Evolutionary conservation across 495 filamentous ascomycete genomes (phyloP).

Genomic region (Sabuloglossum arenarium): DNA sequence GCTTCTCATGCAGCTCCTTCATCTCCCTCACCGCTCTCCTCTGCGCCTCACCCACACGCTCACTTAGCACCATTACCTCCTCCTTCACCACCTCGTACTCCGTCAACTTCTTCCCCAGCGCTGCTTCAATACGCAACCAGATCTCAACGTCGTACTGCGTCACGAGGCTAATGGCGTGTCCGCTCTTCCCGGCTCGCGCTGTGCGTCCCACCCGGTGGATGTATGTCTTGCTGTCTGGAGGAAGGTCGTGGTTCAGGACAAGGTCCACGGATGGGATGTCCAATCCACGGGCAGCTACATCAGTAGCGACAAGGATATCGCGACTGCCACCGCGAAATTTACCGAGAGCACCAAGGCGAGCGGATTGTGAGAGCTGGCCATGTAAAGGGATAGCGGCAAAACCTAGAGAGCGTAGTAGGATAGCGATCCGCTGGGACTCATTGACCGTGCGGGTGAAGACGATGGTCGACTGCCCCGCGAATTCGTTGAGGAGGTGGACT

Average conservation of each 20-base stretch:
- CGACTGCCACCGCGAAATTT: slow-evolving; percentile 63
- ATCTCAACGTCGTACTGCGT: slow-evolving; percentile 89
- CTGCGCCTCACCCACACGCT: slow-evolving; percentile 68
- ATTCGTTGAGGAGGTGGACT: slow-evolving; percentile 66
- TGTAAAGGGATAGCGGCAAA: slow-evolving; percentile 80
- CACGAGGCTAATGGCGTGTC: slow-evolving; percentile 60
- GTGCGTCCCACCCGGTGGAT: slow-evolving; percentile 91
- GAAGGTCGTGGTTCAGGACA: slow-evolving; percentile 74
- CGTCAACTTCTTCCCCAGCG: slow-evolving; percentile 51
- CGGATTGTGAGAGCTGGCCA: slow-evolving; percentile 68
- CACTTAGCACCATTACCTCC: slow-evolving; percentile 68
- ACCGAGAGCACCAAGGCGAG: slow-evolving; percentile 63
- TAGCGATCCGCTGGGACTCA: slow-evolving; percentile 67
- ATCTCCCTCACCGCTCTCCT: slow-evolving; percentile 60
- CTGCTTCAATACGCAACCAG: slow-evolving; percentile 63
- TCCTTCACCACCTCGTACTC: slow-evolving; percentile 53
- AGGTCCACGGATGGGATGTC: slow-evolving; percentile 87
- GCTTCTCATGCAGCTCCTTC: slow-evolving; percentile 63
- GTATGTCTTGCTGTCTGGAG: slow-evolving; percentile 72
- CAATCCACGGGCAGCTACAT: slow-evolving; percentile 83
- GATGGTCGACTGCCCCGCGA: slow-evolving; percentile 61
- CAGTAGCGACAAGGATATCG: slow-evolving; percentile 83
- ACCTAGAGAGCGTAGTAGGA: slow-evolving; percentile 59
- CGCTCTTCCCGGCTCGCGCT: slow-evolving; percentile 70
- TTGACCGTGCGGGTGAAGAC: slow-evolving; percentile 87